Percentiles rank a stretch among this genome's conserved stretches.
phyloP scores from a whole-genome alignment of 306 rosid species.

The Cajanus cajan region DNA sequence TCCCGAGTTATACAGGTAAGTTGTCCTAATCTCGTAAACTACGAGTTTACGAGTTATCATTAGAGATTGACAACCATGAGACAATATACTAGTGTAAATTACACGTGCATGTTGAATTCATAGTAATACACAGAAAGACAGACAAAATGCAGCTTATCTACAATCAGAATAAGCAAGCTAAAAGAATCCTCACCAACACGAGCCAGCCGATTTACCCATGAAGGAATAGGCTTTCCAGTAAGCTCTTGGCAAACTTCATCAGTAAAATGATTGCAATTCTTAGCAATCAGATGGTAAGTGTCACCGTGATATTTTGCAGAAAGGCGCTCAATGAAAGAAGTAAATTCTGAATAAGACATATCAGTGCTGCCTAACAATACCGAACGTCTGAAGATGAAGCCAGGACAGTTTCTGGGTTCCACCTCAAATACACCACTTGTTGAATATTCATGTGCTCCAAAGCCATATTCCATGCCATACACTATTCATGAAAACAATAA shows the following conservation, averaged over 20 bases:
- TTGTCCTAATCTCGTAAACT: no score
- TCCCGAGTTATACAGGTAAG: no score
- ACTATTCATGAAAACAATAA: conserved; percentile 52
- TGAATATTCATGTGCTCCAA: conserved; percentile 92
- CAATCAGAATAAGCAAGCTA: conserved; percentile 6
- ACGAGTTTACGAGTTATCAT: no score
- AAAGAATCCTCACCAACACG: conserved; percentile 71
- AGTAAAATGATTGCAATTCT: conserved; percentile 96
- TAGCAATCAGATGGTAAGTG: conserved; percentile 89
- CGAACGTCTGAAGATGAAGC: conserved; percentile 85
- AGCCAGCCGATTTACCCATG: conserved; percentile 94
- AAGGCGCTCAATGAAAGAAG: conserved; percentile 73
- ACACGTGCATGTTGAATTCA: neutral
- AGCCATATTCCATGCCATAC: conserved; percentile 90
- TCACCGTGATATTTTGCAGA: conserved; percentile 85
- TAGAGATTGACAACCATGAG: no score
- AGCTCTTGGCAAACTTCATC: conserved; percentile 77
- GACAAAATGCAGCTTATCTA: neutral
- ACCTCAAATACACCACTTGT: conserved; percentile 96
- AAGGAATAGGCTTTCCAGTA: conserved; percentile 88
- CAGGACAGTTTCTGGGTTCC: conserved; percentile 97
- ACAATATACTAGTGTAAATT: neutral
- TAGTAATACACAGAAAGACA: neutral
- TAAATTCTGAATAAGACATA: conserved; percentile 64
- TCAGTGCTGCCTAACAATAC: conserved; percentile 76